A percentile compares a stretch with the other conserved stretches of the same genome.
Conservation (phyloP, 1,284 basidiomycete species). For the Ganoderma meredithae region DNA sequence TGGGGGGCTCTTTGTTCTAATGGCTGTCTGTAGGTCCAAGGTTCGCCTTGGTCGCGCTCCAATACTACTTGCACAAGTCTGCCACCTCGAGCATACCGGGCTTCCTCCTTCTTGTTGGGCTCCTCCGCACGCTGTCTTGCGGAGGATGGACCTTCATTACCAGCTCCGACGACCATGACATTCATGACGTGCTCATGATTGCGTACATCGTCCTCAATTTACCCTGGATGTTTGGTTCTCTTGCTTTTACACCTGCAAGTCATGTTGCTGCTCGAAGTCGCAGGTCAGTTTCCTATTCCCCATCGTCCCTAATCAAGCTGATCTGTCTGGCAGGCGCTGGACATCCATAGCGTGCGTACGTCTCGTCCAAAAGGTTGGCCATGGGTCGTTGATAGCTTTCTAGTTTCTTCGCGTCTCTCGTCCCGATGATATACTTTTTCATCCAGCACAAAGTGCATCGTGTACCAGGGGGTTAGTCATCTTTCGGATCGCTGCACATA, state of each 20-base stretch:
- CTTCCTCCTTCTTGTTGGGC: conserved; percentile 68
- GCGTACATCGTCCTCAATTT: conserved; percentile 81
- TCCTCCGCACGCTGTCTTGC: conserved; percentile 84
- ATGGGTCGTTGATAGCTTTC: neutral
- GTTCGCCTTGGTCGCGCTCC: conserved; percentile 78
- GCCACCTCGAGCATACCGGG: conserved; percentile 55
- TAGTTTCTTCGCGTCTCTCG: conserved; percentile 75
- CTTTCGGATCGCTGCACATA: neutral
- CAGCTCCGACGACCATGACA: conserved; percentile 79
- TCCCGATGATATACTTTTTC: conserved; percentile 86
- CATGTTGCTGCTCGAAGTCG: conserved; percentile 51
- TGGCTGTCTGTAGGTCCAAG: conserved; percentile 66
- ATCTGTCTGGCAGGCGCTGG: conserved; percentile 49
- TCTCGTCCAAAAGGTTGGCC: neutral
- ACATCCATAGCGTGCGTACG: conserved; percentile 57
- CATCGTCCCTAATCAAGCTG: neutral
- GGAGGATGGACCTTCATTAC: conserved; percentile 96
- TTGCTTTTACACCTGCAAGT: conserved; percentile 58
- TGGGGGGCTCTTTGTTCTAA: neutral
- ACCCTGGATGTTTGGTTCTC: conserved; percentile 88
- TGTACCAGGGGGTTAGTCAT: conserved; percentile 74
- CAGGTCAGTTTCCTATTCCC: conserved; percentile 51
- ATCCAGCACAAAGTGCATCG: conserved; percentile 83
- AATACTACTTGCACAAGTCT: conserved; percentile 69
- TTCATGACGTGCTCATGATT: conserved; percentile 92